Evolutionary conservation across 2,329 filamentous ascomycete genomes (phyloP), one percentile per base, ranked within the genome.

Genomic region (Fusarium piperis): DNA sequence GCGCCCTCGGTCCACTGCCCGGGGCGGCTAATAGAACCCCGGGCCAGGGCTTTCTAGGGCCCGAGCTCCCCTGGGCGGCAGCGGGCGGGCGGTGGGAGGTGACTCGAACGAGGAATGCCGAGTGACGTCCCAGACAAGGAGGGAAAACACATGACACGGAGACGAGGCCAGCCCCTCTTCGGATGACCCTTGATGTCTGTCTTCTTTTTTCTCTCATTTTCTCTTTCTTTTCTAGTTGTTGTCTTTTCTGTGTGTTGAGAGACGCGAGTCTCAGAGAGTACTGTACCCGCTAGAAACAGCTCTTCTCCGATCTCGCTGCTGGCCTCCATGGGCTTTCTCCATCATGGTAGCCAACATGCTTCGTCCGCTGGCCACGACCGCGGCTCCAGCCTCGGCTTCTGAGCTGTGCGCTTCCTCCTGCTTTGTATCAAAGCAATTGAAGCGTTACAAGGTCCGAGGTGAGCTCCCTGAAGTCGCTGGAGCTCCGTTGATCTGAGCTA

Each of bases 291-390:
- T 65, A 38, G 41, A 59, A 36, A 32, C 55, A 44, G 62, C 48
- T 51, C 39, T 32, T 51, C 44, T 60, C 41, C 60, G 66, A 67
- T 67, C 59, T 74, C 63, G 72, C 61, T 67, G 30, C 57, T 65
- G 39, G 64, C 62, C 48, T 56, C 71, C 60, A 81, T 80, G 78
- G 77, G 66, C 68, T 73, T 71, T 64, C 57, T 60, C 68, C 74
- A 74, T 75, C 70, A 82, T 82, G 80, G 78, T 80, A 67, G 76
- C 78, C 53, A 77, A 74, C 66, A 67, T 81, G 62, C 73, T 82
- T 66, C 79, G 80, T 58, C 79, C 80, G 61, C 70, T 81, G 65
- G 74, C 71, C 59, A 67, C 72, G 32, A 70, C 68, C 61, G 57
- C 72, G 70, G 74, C 64, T 44, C 62, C 66, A 32, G 74, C 66